These are phyloP conservation scores for Colletotrichum sp. DNA, from an alignment of 2,329 filamentous ascomycete species.

Conservation along the genomic window DNA sequence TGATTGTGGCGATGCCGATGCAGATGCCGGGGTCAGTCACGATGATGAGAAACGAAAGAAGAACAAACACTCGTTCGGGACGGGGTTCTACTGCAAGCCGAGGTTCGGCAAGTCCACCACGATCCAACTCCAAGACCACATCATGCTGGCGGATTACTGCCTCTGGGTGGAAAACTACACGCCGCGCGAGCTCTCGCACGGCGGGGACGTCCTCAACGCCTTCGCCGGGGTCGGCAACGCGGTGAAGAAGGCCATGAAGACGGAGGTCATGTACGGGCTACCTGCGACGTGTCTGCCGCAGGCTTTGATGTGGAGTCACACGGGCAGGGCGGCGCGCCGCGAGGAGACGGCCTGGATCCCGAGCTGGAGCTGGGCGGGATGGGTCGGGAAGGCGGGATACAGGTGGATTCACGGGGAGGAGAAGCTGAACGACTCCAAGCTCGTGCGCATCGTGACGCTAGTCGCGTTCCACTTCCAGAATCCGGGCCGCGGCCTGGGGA, in stretches of 20 bases:
- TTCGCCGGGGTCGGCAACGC: constrained; percentile 14
- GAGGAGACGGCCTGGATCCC: neutral
- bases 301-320: constrained; percentile 7
- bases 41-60: neutral
- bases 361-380: constrained; percentile 12
- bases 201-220: constrained; percentile 9
- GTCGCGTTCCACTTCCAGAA: neutral
- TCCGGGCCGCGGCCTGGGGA: neutral
- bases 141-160: constrained; percentile 40
- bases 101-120: neutral
- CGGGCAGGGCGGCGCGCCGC: neutral
- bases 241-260: neutral
- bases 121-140: neutral
- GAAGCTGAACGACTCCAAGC: neutral
- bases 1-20: neutral
- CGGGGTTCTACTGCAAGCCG: neutral
- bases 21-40: neutral
- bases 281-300: neutral
- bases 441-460: neutral
- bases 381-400: neutral
- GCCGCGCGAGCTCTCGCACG: constrained; percentile 25
- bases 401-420: neutral
- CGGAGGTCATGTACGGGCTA: neutral
- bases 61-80: neutral
- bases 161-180: constrained; percentile 44